These are phyloP conservation scores for Rubroboletus satanas DNA, from an alignment of 768 basidiomycete species.

Conservation along the genomic window DNA sequence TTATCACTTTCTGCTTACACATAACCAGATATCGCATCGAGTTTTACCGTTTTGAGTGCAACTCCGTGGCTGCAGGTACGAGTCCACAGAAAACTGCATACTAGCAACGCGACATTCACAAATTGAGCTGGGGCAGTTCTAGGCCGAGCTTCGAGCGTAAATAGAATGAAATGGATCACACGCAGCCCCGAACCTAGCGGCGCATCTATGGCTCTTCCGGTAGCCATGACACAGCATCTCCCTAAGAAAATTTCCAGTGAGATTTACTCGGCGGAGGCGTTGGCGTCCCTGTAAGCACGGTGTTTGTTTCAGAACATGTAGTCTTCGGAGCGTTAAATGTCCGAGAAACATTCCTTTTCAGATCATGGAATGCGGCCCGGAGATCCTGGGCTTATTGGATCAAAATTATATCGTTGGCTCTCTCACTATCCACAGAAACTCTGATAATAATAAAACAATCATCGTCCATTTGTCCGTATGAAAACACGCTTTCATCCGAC, in stretches of 20 bases:
- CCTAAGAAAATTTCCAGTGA: neutral
- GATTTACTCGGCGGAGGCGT: neutral
- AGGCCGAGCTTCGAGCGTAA: neutral
- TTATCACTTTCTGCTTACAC: neutral
- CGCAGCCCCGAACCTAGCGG: neutral
- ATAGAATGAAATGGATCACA: neutral
- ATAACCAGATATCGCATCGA: neutral
- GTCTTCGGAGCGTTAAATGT: too few species aligned
- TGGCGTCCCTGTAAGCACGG: neutral
- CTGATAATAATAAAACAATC: too few species aligned
- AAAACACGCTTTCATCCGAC: neutral
- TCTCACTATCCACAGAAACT: too few species aligned
- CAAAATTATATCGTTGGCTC: too few species aligned
- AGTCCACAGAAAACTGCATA: neutral
- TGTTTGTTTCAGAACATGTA: neutral
- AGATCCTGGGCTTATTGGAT: neutral
- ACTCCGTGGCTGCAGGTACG: neutral
- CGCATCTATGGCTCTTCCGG: neutral
- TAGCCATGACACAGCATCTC: neutral
- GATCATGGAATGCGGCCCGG: neutral
- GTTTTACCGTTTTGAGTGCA: neutral
- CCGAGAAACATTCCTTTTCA: neutral
- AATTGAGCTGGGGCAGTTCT: neutral
- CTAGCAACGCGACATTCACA: neutral
- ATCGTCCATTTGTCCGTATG: too few species aligned